Base-by-base conservation (phyloP, 2,329 filamentous ascomycete species). In the Ophiocordyceps camponoti-rufipedis region DNA sequence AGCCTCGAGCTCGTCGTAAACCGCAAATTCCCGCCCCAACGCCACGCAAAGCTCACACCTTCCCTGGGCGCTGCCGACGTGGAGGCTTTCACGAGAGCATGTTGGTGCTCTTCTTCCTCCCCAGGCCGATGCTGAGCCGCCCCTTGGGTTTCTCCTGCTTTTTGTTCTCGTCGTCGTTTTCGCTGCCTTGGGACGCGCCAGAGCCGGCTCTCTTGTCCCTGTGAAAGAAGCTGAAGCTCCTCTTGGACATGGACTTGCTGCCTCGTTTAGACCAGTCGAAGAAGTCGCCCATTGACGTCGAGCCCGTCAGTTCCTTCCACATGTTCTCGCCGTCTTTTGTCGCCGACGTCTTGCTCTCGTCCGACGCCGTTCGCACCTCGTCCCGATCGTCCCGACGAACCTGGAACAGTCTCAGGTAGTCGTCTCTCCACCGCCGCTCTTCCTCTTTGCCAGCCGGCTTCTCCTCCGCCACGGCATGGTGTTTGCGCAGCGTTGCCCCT, bases 201-300 rank as follows among this genome's bases (percentile, higher is more conserved):
- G 48, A 47, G 29, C 54, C 54, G 44, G 46, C 31, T 55, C 52
- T 53, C 57, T 65, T 70, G 49, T 74, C 70, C 49, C 74, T 76
- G 53, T 70, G 67, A 35, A 80, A 63, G 55, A 84, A 82, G 31
- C 72, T 74, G 55, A 85, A 80, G 52, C 83, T 82, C 61, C 82
- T 85, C 50, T 80, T 76, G 43, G 83, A 75, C 66, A 94, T 73
- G 50, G 84, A 87, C 65, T 85, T 89, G 59, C 80, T 85, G 10
- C 77, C 77, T 46, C 80, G 72, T 52, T 79, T 75, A 51, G 83
- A 78, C 41, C 84, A 71, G 54, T 75, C 77, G 40, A 91, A 64
- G 29, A 76, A 68, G 5, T 45, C 40, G 13, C 68, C 65, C 29
- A 59, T 58, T 44, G 55, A 58, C 48, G 58, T 69, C 55, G 55